A percentile compares a stretch with the other conserved stretches of the same genome.
phyloP scores from a whole-genome alignment of 257 asterid genomes.

The Solanum medicagineum region DNA sequence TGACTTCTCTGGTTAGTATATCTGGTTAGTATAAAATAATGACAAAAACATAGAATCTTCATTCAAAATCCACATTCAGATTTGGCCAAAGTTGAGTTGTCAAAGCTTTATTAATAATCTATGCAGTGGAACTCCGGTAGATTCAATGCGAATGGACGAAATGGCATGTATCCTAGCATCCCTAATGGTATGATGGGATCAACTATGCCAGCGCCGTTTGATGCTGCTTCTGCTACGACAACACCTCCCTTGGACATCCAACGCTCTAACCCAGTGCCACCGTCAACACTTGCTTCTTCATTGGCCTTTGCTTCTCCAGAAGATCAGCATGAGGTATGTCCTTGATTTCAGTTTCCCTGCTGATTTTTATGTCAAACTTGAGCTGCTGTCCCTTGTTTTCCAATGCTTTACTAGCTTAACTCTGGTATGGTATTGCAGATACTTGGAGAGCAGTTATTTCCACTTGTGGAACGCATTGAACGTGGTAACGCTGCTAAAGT shows the following conservation, averaged over 20 bases:
- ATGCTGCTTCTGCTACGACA: slow-evolving; percentile 22
- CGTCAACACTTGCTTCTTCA: slow-evolving; percentile 66
- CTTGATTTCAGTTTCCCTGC: background rate
- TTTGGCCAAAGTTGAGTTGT: background rate
- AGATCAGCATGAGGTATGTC: slow-evolving; percentile 47
- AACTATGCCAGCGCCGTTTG: slow-evolving; percentile 21
- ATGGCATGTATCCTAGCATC: slow-evolving; percentile 25
- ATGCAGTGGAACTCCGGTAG: slow-evolving; percentile 37
- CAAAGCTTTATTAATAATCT: background rate
- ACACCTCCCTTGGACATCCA: slow-evolving; percentile 25
- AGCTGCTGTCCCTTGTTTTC: background rate
- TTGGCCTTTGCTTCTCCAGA: slow-evolving; percentile 75
- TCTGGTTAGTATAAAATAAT: background rate
- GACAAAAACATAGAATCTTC: background rate
- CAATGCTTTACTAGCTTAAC: background rate
- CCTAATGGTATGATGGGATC: slow-evolving; percentile 38
- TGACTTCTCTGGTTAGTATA: background rate
- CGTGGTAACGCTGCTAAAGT: slow-evolving; percentile 51
- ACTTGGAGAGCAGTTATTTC: slow-evolving; percentile 71
- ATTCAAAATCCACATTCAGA: background rate
- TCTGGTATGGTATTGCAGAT: slow-evolving; percentile 30
- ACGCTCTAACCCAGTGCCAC: slow-evolving; percentile 24
- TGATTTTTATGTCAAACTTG: background rate
- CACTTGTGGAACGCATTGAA: slow-evolving; percentile 56
- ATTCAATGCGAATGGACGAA: slow-evolving; percentile 25